Evolutionary conservation across 352 stramenopile species (phyloP).

Genomic region (Pythium utonaiense): DNA sequence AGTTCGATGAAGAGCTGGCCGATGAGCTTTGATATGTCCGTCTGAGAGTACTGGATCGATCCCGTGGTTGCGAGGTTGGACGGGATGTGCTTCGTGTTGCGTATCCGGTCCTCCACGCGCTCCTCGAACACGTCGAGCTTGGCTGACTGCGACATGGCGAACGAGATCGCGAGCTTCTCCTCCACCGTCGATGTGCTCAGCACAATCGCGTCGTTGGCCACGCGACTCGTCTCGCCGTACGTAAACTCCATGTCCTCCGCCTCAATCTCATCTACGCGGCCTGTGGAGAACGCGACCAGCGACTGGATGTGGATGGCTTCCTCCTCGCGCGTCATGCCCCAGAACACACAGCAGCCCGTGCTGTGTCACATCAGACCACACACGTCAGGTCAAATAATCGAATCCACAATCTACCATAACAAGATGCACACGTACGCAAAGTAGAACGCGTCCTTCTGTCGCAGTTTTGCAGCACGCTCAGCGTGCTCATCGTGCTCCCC

Average conservation of each 20-base stretch:
- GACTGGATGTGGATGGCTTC: constrained; percentile 46
- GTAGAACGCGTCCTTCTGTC: constrained; percentile 66
- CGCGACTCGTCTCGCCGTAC: constrained; percentile 45
- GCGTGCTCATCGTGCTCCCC: constrained; percentile 2
- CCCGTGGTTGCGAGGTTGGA: constrained; percentile 80
- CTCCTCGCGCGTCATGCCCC: constrained; percentile 58
- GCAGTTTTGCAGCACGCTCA: constrained; percentile 11
- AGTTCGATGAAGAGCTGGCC: constrained; percentile 87
- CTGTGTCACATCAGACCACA: too few species aligned
- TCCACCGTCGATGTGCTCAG: constrained; percentile 61
- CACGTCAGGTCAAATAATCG: too few species aligned
- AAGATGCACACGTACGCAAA: constrained; percentile 56
- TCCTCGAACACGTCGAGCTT: constrained; percentile 92
- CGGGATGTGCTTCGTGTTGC: constrained; percentile 83
- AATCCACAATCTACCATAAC: neutral
- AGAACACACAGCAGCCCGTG: constrained; percentile 70
- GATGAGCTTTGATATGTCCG: constrained; percentile 90
- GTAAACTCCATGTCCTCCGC: constrained; percentile 63
- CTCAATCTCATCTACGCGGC: constrained; percentile 44
- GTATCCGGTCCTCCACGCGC: constrained; percentile 80
- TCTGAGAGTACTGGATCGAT: constrained; percentile 87
- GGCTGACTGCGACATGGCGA: constrained; percentile 90
- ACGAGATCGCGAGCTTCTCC: constrained; percentile 90
- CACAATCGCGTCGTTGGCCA: constrained; percentile 80
- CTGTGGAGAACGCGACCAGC: constrained; percentile 46